phyloP scores from a whole-genome alignment of 768 basidiomycete genomes.

The Pulveroboletus ravenelii region DNA sequence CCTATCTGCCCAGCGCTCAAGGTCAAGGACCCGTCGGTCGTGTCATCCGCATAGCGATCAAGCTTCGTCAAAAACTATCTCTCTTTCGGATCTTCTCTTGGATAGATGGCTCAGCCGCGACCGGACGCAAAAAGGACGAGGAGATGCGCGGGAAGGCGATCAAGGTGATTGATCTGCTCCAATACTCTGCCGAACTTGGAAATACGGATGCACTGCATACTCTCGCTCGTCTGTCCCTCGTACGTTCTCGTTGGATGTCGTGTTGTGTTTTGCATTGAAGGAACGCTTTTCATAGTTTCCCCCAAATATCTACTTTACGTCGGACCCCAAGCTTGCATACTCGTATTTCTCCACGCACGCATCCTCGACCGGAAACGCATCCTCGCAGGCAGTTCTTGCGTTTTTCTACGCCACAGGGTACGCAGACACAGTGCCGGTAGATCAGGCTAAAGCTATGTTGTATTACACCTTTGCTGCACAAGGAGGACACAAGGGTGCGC shows the following conservation, averaged over 20 bases:
- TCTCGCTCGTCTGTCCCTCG: constrained; percentile 63
- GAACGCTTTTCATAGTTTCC: constrained; percentile 49
- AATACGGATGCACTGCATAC: constrained; percentile 68
- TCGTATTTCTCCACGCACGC: constrained; percentile 63
- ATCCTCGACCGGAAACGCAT: constrained; percentile 69
- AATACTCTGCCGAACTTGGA: constrained; percentile 78
- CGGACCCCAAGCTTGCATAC: constrained; percentile 60
- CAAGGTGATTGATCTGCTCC: constrained; percentile 75
- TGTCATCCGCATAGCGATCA: constrained; percentile 60
- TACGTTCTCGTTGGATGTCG: constrained; percentile 30
- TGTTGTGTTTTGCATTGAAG: background rate
- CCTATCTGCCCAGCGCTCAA: constrained; percentile 66
- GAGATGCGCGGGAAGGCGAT: constrained; percentile 68
- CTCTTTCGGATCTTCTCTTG: constrained; percentile 42
- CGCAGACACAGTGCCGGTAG: constrained; percentile 51
- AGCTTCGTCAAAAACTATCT: constrained; percentile 58
- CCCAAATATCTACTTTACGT: constrained; percentile 59
- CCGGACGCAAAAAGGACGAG: constrained; percentile 55
- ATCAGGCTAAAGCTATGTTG: constrained; percentile 80
- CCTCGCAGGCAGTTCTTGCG: constrained; percentile 79
- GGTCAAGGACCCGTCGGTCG: constrained; percentile 75
- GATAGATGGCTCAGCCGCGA: constrained; percentile 37
- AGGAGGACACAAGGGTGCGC: constrained; percentile 78
- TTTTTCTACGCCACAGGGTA: constrained; percentile 92
- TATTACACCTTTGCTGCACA: constrained; percentile 94